phyloP scores from a whole-genome alignment of 495 filamentous ascomycete species.

The Darksidea phi region DNA sequence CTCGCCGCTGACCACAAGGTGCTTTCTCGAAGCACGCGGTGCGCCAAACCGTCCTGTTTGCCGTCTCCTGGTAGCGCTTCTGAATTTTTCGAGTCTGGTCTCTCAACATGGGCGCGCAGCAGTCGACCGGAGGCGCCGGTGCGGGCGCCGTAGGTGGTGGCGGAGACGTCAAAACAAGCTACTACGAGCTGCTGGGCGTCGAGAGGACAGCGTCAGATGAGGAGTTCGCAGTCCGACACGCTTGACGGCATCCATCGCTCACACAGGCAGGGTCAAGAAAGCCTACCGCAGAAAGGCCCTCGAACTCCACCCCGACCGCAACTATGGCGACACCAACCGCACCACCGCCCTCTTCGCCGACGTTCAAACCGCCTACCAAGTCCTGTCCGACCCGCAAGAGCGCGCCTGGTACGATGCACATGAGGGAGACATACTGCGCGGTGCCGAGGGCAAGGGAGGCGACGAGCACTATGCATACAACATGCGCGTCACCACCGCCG shows the following conservation, averaged over 20 bases:
- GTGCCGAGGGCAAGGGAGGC: conserved; percentile 51
- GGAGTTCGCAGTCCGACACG: conserved; percentile 58
- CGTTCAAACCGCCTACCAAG: conserved; percentile 88
- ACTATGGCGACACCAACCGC: conserved; percentile 79
- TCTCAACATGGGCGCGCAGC: conserved; percentile 71
- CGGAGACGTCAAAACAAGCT: conserved; percentile 66
- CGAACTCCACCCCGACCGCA: conserved; percentile 92
- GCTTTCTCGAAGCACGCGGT: too few relatives aligned
- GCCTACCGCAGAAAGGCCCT: conserved; percentile 88
- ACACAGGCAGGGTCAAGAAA: conserved; percentile 72
- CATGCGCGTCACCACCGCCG: conserved; percentile 67
- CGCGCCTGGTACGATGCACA: conserved; percentile 98
- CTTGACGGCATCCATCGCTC: conserved; percentile 7
- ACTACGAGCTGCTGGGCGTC: conserved; percentile 85
- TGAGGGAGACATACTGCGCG: conserved; percentile 74
- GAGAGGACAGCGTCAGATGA: conserved; percentile 71
- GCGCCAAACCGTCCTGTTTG: too few relatives aligned
- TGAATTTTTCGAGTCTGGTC: conserved; percentile 37
- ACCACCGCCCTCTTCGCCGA: conserved; percentile 85
- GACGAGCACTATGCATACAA: conserved; percentile 59
- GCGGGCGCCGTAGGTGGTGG: conserved; percentile 3
- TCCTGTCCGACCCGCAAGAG: conserved; percentile 93
- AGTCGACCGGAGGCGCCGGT: conserved; percentile 56
- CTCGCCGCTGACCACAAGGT: not conserved
- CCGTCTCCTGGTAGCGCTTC: conserved; percentile 12